Conservation (phyloP, 495 filamentous ascomycete genomes). For the Penicillium angulare region DNA sequence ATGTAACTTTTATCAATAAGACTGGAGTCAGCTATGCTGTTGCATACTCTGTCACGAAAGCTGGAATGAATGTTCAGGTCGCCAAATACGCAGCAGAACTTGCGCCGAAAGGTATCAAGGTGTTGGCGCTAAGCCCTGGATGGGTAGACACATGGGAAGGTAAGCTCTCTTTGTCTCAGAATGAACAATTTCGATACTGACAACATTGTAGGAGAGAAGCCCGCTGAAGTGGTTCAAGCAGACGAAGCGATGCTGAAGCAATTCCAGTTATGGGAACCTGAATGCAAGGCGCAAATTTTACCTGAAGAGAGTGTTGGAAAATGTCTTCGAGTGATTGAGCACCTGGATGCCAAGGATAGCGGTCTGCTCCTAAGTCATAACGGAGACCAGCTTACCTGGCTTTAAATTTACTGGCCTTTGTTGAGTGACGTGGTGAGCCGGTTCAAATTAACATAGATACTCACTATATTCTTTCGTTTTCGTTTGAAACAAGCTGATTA, state of each 20-base stretch:
- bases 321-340: slow-evolving; percentile 15
- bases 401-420: slow-evolving; percentile 3
- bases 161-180: slow-evolving; percentile 10
- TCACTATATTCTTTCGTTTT: no score
- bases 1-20: slow-evolving; percentile 38
- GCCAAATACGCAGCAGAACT: slow-evolving; percentile 39
- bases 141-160: slow-evolving; percentile 29
- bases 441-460: no score
- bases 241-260: slow-evolving; percentile 15
- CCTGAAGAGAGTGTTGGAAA: slow-evolving; percentile 25
- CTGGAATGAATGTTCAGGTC: slow-evolving; percentile 41
- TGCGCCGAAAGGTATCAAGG: slow-evolving; percentile 29
- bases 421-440: no score
- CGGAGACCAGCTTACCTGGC: slow-evolving; percentile 11
- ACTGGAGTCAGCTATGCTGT: slow-evolving; percentile 21
- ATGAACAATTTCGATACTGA: background rate
- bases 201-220: slow-evolving; percentile 16
- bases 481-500: no score
- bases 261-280: slow-evolving; percentile 13
- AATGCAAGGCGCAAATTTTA: slow-evolving; percentile 17
- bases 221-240: slow-evolving; percentile 9
- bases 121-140: slow-evolving; percentile 33
- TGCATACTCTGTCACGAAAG: slow-evolving; percentile 38
- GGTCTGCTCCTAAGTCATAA: slow-evolving; percentile 22
- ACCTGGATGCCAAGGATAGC: slow-evolving; percentile 13